Evolutionary conservation across 1,284 basidiomycete genomes (phyloP).

Genomic region (Entoloma clypeatum): DNA sequence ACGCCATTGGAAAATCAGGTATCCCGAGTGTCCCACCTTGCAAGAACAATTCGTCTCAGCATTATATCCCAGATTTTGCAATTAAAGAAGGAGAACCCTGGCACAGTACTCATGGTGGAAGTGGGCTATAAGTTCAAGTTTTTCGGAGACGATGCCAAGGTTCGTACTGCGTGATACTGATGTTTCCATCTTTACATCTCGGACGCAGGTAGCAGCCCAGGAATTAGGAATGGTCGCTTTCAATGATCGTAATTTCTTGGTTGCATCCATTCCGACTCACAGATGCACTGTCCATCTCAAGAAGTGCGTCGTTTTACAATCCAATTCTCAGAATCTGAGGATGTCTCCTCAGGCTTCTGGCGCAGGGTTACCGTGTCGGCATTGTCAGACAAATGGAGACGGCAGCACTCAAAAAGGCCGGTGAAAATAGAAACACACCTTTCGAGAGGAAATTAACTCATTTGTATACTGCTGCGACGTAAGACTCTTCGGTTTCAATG

Average conservation of each 20-base stretch:
- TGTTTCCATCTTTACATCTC: slow-evolving; percentile 5
- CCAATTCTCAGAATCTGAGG: slow-evolving; percentile 4
- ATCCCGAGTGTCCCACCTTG: slow-evolving; percentile 12
- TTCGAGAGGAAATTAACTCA: slow-evolving; percentile 82
- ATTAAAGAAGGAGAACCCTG: slow-evolving; percentile 72
- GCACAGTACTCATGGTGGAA: slow-evolving; percentile 81
- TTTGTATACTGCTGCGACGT: slow-evolving; percentile 89
- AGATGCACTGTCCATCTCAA: slow-evolving; percentile 84
- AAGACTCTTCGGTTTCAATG: slow-evolving; percentile 26
- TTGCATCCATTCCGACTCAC: slow-evolving; percentile 81
- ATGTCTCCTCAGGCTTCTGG: slow-evolving; percentile 59
- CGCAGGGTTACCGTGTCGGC: slow-evolving; percentile 86
- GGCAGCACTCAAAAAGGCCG: slow-evolving; percentile 89
- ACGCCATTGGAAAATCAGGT: slow-evolving; percentile 85
- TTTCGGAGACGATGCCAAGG: slow-evolving; percentile 87
- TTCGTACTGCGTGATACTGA: slow-evolving; percentile 25
- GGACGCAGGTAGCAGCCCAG: slow-evolving; percentile 63
- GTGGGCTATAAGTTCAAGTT: slow-evolving; percentile 89
- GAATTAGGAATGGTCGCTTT: slow-evolving; percentile 84
- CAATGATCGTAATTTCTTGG: slow-evolving; percentile 74
- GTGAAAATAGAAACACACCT: slow-evolving; percentile 78
- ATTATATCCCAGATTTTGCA: slow-evolving; percentile 47
- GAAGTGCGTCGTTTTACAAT: slow-evolving; percentile 49
- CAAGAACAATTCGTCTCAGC: slow-evolving; percentile 3
- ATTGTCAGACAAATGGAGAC: slow-evolving; percentile 93